Base-by-base conservation (phyloP, 1,139 yeast genomes). In the Nakaseomyces sp. region DNA sequence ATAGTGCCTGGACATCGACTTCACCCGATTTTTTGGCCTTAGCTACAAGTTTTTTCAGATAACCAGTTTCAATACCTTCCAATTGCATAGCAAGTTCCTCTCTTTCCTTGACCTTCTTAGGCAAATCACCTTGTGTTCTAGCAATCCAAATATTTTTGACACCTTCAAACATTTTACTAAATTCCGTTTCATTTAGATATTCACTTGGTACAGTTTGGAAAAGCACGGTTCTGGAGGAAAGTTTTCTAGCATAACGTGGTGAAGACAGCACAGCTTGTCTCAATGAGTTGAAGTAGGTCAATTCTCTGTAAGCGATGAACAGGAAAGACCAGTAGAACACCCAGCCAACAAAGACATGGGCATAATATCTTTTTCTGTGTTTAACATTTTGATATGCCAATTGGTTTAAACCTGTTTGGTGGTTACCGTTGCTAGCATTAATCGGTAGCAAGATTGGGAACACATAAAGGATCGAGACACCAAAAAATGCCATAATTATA, bases 401-500 rank as follows among this genome's bases (percentile, higher is more conserved):
- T 38, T 74, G 68, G 53, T 81, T 80, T 44, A 82, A 74, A 43
- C 83, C 88, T 8, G 63, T 50, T 29, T 68, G 65, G 35, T 70
- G 68, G 41, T 70, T 70, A 18, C 94, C 91, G 50, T 85, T 81
- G 8, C 95, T 79, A 12, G 93, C 95, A 63, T 88, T 86, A 42
- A 91, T 82, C 0, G 98, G 93, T 49, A 91, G 71, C 46, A 91
- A 68, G 47, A 91, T 76, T 25, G 96, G 91, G 76, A 86, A 78
- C 13, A 81, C 65, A 17, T 81, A 53, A 24, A 83, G 50, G 44
- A 85, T 76, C 2, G 95, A 94, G 10, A 79, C 58, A 8, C 79
- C 56, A 25, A 84, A 75, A 42, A 85, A 62, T 13, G 74, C 63
- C 25, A 76, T 70, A 46, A 84, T 73, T 42, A 85, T 72, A 45